Base-by-base conservation (phyloP, 495 filamentous ascomycete species). In the Sordaria brevicollis region DNA sequence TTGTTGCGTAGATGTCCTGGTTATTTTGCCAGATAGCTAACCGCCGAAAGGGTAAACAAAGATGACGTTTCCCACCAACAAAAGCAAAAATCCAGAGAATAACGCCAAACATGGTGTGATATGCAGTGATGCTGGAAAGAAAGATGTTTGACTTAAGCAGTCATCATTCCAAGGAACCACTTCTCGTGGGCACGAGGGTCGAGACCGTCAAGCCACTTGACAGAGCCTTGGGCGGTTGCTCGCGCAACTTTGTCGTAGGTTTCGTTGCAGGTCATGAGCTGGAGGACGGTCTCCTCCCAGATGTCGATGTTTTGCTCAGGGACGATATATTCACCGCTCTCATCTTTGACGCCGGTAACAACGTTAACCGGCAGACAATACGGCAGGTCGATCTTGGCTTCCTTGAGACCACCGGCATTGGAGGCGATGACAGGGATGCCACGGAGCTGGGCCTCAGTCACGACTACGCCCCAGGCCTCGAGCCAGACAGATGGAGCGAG, bases 361-460 rank as follows among this genome's bases (percentile, higher is more conserved):
- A 72, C 69, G 9, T 74, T 76, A 11, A 79, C 76, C 2, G 76
- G 76, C 13, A 79, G 72, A 69, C 70, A 74, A 57, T 75, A 74
- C 1, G 73, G 74, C 0, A 79, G 39, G 17, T 71, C 72, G 29
- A 79, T 70, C 72, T 79, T 79, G 13, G 77, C 76, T 66, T 79
- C 77, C 29, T 65, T 69, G 13, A 79, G 71, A 1, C 76, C 77
- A 8, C 77, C 77, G 21, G 77, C 73, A 36, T 79, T 70, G 49
- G 77, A 79, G 3, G 77, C 73, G 38, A 79, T 74, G 65, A 76
- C 76, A 17, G 77, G 77, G 29, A 79, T 79, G 17, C 77, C 77
- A 6, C 77, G 76, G 5, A 79, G 73, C 71, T 79, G 77, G 10
- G 77, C 76, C 49, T 79, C 77, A 10, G 76, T 77, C 8, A 79